phyloP scores from a whole-genome alignment of 2,329 filamentous ascomycete genomes.

The Sodiomyces alkalinus region DNA sequence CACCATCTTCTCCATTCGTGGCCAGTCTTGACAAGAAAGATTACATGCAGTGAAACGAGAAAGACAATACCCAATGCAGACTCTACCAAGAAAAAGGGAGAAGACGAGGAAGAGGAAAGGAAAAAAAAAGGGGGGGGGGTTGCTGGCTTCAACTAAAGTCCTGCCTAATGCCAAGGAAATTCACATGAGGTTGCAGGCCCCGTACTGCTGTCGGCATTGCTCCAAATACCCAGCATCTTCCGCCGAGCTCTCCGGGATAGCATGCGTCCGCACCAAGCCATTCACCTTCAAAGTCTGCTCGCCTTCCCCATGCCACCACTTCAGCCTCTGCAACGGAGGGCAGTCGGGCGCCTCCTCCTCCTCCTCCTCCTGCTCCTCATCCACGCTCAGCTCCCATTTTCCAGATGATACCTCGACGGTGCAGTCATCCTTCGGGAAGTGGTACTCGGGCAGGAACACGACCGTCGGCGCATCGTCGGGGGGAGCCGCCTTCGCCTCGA shows the following conservation, averaged over 20 bases:
- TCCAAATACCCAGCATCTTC: constrained; percentile 73
- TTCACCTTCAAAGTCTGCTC: constrained; percentile 66
- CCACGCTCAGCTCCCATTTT: constrained; percentile 72
- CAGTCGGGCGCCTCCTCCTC: constrained; percentile 32
- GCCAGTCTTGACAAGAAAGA: too few relatives aligned
- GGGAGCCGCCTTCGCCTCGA: constrained; percentile 39
- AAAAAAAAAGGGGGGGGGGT: not conserved
- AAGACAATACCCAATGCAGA: too few relatives aligned
- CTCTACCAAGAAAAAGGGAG: too few relatives aligned
- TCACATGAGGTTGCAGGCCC: constrained; percentile 39
- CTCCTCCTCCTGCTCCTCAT: constrained; percentile 42
- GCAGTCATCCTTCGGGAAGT: constrained; percentile 66
- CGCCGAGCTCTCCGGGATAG: constrained; percentile 38
- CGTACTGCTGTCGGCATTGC: constrained; percentile 38
- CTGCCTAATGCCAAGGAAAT: too few relatives aligned
- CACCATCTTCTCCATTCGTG: too few relatives aligned
- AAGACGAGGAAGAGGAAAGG: constrained; percentile 4
- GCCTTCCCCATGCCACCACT: constrained; percentile 87
- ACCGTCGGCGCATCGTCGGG: constrained; percentile 57
- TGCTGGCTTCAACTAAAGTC: too few relatives aligned
- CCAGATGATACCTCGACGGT: constrained; percentile 67
- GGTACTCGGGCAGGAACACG: constrained; percentile 78
- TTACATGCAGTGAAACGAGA: too few relatives aligned
- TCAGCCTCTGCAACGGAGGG: constrained; percentile 57
- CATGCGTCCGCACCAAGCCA: constrained; percentile 54